phyloP scores from a whole-genome alignment of 257 asterid species.

The Plantago major region DNA sequence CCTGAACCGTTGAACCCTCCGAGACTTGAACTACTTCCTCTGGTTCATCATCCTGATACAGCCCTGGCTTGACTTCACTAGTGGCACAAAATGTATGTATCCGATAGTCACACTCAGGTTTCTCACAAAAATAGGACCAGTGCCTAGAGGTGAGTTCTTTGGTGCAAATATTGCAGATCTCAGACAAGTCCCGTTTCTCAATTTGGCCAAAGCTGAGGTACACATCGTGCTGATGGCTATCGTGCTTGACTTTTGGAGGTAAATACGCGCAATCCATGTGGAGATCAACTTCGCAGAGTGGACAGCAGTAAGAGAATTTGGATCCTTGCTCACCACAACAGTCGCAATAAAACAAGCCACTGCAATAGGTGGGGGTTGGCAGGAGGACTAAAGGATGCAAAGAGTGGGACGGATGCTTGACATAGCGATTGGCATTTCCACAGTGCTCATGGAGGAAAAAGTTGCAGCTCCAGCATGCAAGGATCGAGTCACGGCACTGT shows the following conservation, averaged over 20 bases:
- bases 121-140: constrained; percentile 47
- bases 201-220: constrained; percentile 18
- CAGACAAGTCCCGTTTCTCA: background rate
- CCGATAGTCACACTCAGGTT: constrained; percentile 37
- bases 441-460: constrained; percentile 77
- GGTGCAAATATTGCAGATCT: constrained; percentile 39
- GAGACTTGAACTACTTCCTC: background rate
- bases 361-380: constrained; percentile 59
- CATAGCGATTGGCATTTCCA: constrained; percentile 55
- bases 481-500: constrained; percentile 42
- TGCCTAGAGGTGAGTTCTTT: constrained; percentile 29
- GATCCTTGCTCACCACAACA: constrained; percentile 51
- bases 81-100: constrained; percentile 59
- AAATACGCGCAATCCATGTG: constrained; percentile 51
- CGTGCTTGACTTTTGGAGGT: constrained; percentile 36
- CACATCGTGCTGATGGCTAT: constrained; percentile 43
- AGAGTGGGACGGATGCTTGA: constrained; percentile 55
- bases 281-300: constrained; percentile 62
- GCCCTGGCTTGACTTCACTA: constrained; percentile 48
- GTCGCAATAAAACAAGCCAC: constrained; percentile 52
- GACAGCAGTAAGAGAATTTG: constrained; percentile 49
- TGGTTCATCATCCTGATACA: constrained; percentile 34
- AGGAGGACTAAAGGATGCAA: constrained; percentile 50
- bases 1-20: background rate
- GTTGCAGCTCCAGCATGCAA: constrained; percentile 53